Percentiles rank a stretch among this genome's conserved stretches.
Evolutionary conservation across 2,329 filamentous ascomycete species (phyloP).

Genomic region (Teratosphaeria destructans): DNA sequence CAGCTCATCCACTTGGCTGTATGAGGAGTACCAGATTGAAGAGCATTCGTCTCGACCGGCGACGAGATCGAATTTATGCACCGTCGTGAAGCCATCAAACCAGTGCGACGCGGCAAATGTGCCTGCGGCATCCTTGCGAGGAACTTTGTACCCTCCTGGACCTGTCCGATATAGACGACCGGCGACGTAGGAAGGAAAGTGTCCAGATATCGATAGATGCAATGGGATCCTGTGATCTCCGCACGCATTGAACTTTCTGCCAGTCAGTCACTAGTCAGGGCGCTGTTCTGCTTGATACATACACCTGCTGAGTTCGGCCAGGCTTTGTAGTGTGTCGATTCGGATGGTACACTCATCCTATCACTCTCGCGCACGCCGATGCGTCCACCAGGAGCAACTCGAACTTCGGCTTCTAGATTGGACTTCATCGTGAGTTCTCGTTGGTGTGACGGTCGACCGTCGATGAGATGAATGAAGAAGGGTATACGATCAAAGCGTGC

Average conservation of each 20-base stretch:
- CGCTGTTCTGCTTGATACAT: background rate
- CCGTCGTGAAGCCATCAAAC: constrained; percentile 68
- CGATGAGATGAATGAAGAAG: background rate
- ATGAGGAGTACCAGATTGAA: constrained; percentile 60
- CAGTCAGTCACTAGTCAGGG: background rate
- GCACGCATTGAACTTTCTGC: background rate
- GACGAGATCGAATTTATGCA: constrained; percentile 62
- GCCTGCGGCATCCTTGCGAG: constrained; percentile 44
- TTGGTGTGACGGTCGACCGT: background rate
- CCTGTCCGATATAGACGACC: constrained; percentile 67
- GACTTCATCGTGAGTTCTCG: background rate
- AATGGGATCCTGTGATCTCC: constrained; percentile 24
- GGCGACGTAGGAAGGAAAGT: constrained; percentile 60
- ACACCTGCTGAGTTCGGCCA: constrained; percentile 9
- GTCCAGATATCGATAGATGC: constrained; percentile 51
- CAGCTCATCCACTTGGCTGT: constrained; percentile 54
- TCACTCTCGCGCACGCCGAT: background rate
- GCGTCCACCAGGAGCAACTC: background rate
- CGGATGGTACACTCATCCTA: background rate
- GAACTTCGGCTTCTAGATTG: background rate
- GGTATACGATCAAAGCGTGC: background rate
- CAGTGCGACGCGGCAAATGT: constrained; percentile 49
- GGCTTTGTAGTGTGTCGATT: constrained; percentile 6
- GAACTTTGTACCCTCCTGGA: constrained; percentile 53
- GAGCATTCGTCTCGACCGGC: constrained; percentile 23